A percentile compares a stretch with the other conserved stretches of the same genome.
These are phyloP conservation scores for Ambrosia trifida DNA, from an alignment of 129 eudicot genomes.

Conservation along the genomic window DNA sequence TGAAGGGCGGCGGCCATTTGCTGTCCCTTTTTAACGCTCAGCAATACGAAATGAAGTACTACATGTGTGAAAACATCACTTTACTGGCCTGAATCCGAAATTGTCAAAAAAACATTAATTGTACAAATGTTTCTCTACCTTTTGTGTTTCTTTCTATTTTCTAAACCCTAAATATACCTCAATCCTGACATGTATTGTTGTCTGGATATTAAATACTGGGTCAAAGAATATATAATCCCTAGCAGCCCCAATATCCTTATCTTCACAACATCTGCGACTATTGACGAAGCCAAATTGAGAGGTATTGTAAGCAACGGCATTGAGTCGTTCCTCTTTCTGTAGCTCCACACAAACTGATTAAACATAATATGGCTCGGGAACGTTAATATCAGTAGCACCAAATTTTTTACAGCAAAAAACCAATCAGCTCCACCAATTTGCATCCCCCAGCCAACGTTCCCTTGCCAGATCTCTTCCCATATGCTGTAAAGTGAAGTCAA, in stretches of 20 bases:
- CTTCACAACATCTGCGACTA: constrained; percentile 82
- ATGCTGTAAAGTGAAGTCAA: constrained; percentile 76
- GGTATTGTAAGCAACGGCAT: constrained; percentile 81
- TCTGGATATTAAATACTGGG: constrained; percentile 90
- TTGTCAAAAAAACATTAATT: constrained; percentile 33
- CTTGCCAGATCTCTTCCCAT: constrained; percentile 97
- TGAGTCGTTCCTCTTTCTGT: constrained; percentile 66
- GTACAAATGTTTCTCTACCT: constrained; percentile 34
- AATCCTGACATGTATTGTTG: constrained; percentile 89
- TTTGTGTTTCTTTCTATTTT: not conserved
- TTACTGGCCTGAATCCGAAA: constrained; percentile 29
- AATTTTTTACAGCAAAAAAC: constrained; percentile 85
- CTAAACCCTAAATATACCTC: constrained; percentile 72
- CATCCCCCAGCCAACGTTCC: constrained; percentile 88
- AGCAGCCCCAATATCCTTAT: constrained; percentile 86
- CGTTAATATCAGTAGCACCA: constrained; percentile 80
- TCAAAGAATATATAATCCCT: constrained; percentile 82
- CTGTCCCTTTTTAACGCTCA: not conserved
- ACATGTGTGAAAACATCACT: constrained; percentile 22
- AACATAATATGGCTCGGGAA: constrained; percentile 88
- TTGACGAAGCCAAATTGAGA: constrained; percentile 72
- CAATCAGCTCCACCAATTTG: constrained; percentile 96
- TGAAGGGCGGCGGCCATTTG: not conserved
- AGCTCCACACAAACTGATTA: constrained; percentile 96
- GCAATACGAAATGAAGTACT: constrained; percentile 5